Conservation (phyloP, 768 basidiomycete species). For the Phylloporus sp. region DNA sequence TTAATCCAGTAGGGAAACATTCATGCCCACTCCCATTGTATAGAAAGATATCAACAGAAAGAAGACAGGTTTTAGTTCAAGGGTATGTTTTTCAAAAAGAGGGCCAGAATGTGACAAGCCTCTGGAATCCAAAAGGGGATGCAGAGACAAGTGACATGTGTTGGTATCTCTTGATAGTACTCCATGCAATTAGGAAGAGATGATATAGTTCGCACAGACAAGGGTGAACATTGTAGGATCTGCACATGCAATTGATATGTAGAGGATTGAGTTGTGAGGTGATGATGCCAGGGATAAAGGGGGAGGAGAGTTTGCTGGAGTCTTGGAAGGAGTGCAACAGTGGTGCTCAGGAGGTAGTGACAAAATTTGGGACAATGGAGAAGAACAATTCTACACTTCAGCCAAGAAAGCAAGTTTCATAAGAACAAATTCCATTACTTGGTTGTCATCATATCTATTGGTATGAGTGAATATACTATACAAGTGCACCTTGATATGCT, state of each 20-base stretch:
- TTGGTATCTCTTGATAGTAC: conserved; percentile 13
- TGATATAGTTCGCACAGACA: conserved; percentile 18
- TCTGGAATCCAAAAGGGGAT: conserved; percentile 1
- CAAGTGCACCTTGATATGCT: conserved; percentile 20
- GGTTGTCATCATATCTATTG: conserved; percentile 52
- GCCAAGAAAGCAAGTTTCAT: conserved; percentile 64
- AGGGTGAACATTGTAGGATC: conserved; percentile 20
- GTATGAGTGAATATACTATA: conserved; percentile 2
- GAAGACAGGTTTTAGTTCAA: conserved; percentile 43
- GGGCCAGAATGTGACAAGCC: conserved; percentile 5
- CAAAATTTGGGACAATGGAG: conserved; percentile 14
- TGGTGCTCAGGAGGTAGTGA: conserved; percentile 12
- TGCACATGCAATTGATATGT: background rate
- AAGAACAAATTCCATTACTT: conserved; percentile 67
- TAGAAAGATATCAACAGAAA: conserved; percentile 57
- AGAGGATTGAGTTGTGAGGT: conserved; percentile 21
- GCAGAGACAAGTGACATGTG: conserved; percentile 1
- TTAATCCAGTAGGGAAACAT: conserved; percentile 71
- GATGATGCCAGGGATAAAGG: conserved; percentile 27
- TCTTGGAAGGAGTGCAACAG: conserved; percentile 22
- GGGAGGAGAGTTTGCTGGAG: conserved; percentile 26
- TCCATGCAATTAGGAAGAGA: conserved; percentile 20
- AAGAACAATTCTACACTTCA: conserved; percentile 34
- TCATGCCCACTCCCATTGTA: conserved; percentile 69
- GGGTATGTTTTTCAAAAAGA: conserved; percentile 10